phyloP scores from a whole-genome alignment of 2,329 filamentous ascomycete genomes.

The Colletotrichum magnum region DNA sequence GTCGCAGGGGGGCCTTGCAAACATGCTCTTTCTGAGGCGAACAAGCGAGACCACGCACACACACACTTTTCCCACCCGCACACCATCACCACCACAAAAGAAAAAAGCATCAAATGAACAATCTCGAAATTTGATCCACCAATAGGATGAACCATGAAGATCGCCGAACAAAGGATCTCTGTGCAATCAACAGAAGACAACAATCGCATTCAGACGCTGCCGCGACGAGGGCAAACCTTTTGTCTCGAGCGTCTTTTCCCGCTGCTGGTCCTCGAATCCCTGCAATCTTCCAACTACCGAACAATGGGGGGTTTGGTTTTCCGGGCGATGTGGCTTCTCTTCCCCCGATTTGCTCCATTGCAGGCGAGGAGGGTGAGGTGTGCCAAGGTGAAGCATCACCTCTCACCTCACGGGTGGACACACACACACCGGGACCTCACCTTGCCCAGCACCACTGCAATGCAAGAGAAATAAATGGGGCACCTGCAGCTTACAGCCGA shows the following conservation, averaged over 20 bases:
- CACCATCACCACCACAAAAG: conserved; percentile 4
- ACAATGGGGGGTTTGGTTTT: background rate
- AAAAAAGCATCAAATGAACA: background rate
- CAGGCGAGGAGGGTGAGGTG: conserved; percentile 9
- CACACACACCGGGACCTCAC: background rate
- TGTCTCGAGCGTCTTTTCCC: background rate
- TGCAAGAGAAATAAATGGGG: background rate
- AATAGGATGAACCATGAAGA: background rate
- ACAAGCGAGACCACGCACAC: conserved; percentile 17
- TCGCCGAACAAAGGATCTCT: background rate
- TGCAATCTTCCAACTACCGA: background rate
- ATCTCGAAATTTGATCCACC: conserved; percentile 12
- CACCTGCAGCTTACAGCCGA: background rate
- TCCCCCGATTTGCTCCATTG: background rate
- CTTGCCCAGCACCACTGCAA: background rate
- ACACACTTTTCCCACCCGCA: background rate
- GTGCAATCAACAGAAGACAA: background rate
- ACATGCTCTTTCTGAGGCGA: background rate
- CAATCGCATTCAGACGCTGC: background rate
- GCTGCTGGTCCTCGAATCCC: background rate
- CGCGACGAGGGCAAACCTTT: background rate
- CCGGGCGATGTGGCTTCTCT: background rate
- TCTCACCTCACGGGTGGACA: background rate
- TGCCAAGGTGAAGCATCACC: conserved; percentile 14
- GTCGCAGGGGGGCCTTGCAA: conserved; percentile 11